Evolutionary conservation across 73 alveolate genomes (phyloP).

Genomic region (Uronychia binucleata): DNA sequence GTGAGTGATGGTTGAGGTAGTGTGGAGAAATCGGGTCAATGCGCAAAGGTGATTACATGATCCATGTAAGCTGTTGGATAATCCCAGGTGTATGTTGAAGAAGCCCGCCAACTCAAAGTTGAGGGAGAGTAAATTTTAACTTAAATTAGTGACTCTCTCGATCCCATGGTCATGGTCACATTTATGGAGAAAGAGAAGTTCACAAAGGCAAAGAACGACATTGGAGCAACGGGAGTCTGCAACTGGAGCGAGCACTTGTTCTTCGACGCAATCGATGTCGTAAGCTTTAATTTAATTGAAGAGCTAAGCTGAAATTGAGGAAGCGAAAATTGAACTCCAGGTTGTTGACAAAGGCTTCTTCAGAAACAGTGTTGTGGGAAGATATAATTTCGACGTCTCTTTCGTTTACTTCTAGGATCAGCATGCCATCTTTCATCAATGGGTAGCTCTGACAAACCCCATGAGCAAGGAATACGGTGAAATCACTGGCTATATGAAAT

Average conservation of each 20-base stretch:
- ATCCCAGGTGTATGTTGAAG: constrained; percentile 29
- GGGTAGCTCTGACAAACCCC: constrained; percentile 96
- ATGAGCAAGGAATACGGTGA: constrained; percentile 76
- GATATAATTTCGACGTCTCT: constrained; percentile 71
- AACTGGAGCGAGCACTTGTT: constrained; percentile 84
- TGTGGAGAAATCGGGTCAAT: constrained; percentile 28
- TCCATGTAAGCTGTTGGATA: constrained; percentile 22
- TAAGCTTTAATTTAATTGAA: neutral
- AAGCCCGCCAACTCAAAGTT: constrained; percentile 44
- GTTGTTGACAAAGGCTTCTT: constrained; percentile 76
- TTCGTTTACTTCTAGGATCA: constrained; percentile 83
- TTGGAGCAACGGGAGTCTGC: constrained; percentile 63
- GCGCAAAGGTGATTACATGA: constrained; percentile 49
- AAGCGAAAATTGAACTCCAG: constrained; percentile 56
- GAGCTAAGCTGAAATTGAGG: constrained; percentile 43
- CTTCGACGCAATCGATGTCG: constrained; percentile 70
- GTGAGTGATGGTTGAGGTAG: neutral
- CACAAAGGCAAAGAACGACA: constrained; percentile 75
- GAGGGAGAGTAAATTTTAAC: constrained; percentile 27
- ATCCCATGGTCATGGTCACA: constrained; percentile 73
- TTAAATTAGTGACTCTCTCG: constrained; percentile 50
- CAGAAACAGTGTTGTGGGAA: constrained; percentile 83
- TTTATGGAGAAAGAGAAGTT: constrained; percentile 60
- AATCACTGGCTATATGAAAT: constrained; percentile 88
- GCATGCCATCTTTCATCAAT: constrained; percentile 86